These are phyloP conservation scores for Fusarium acutatum DNA, from an alignment of 2,329 filamentous ascomycete species.

Conservation along the genomic window DNA sequence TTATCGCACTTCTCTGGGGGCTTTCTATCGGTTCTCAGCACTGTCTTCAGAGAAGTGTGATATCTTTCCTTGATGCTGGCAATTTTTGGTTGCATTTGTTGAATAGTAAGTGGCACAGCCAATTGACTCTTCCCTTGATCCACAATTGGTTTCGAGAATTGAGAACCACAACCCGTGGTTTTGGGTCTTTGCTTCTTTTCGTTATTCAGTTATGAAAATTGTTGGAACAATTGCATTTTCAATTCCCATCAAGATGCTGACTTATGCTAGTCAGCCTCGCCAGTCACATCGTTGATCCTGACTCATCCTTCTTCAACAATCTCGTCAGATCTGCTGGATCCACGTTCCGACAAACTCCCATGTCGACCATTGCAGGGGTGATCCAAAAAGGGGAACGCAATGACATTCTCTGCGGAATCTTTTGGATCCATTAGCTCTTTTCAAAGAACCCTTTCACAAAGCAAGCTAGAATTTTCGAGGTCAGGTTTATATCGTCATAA, in stretches of 20 bases:
- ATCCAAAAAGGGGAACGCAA: constrained; percentile 24
- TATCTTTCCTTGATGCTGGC: neutral
- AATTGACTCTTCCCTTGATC: neutral
- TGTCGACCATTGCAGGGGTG: neutral
- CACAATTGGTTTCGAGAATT: constrained; percentile 14
- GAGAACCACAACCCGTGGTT: neutral
- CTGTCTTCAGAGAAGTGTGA: neutral
- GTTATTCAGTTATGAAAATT: neutral
- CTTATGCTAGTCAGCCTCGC: constrained; percentile 5
- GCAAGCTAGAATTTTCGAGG: constrained; percentile 1
- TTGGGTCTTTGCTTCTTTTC: neutral
- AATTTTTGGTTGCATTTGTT: neutral
- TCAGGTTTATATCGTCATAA: neutral
- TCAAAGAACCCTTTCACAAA: neutral
- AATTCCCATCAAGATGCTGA: neutral
- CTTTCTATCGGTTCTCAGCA: neutral
- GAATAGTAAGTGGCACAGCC: neutral
- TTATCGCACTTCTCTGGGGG: no score
- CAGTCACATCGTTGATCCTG: neutral
- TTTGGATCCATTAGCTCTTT: neutral
- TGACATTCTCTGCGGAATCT: constrained; percentile 13
- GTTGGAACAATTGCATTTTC: neutral
- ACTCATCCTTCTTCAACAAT: constrained; percentile 8
- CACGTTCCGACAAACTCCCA: constrained; percentile 5
- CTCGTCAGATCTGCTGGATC: neutral